A percentile compares a stretch with the other conserved stretches of the same genome.
phyloP scores from a whole-genome alignment of 2,329 filamentous ascomycete species.

The Emergomyces orientalis region DNA sequence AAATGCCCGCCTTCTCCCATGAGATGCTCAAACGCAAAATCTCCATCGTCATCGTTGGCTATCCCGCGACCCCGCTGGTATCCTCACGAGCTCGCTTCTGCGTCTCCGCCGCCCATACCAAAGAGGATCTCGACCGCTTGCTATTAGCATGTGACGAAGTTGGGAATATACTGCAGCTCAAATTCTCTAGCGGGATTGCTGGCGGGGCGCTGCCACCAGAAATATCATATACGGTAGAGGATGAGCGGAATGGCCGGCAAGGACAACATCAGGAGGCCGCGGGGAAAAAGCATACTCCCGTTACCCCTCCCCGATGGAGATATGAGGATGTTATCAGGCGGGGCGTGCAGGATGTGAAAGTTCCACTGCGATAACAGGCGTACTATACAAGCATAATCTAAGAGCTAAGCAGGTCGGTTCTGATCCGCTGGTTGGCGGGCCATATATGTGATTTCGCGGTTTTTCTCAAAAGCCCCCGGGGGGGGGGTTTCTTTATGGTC shows the following conservation, averaged over 20 bases:
- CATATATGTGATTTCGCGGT: background rate
- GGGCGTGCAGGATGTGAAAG: slow-evolving; percentile 67
- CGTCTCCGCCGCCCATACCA: slow-evolving; percentile 91
- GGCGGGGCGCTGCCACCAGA: slow-evolving; percentile 73
- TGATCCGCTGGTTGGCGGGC: slow-evolving; percentile 1
- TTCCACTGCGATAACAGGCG: slow-evolving; percentile 54
- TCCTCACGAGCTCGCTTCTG: slow-evolving; percentile 94
- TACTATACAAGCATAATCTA: slow-evolving; percentile 1
- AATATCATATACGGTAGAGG: slow-evolving; percentile 57
- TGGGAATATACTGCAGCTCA: slow-evolving; percentile 83
- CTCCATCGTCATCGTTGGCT: slow-evolving; percentile 92
- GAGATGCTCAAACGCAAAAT: slow-evolving; percentile 98
- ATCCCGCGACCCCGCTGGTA: slow-evolving; percentile 90
- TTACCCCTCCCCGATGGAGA: slow-evolving; percentile 66
- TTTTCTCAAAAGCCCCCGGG: background rate
- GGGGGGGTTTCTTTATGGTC: no score
- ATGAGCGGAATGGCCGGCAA: slow-evolving; percentile 53
- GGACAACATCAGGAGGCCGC: slow-evolving; percentile 13
- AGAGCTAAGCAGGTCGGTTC: slow-evolving; percentile 5
- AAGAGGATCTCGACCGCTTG: slow-evolving; percentile 90
- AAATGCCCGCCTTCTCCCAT: slow-evolving; percentile 96
- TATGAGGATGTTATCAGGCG: slow-evolving; percentile 63
- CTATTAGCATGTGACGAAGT: slow-evolving; percentile 85
- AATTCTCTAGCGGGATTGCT: slow-evolving; percentile 92
- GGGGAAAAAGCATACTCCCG: slow-evolving; percentile 44